These are phyloP conservation scores for Talaromyces sp. DNA, from an alignment of 2,329 filamentous ascomycete species.

Conservation along the genomic window DNA sequence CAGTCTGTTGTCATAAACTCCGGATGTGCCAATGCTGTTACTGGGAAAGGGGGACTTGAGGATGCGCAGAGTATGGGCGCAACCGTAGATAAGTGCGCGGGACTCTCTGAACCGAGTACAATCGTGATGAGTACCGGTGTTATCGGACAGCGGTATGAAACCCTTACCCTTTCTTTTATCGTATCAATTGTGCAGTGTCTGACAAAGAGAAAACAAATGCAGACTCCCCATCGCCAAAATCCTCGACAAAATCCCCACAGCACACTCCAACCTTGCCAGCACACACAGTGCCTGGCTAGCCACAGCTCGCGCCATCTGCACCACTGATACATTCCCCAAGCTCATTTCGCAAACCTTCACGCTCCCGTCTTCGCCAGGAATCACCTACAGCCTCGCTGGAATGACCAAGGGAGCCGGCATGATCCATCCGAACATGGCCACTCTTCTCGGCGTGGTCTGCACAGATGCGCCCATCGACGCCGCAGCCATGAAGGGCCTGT, in stretches of 20 bases:
- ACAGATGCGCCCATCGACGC: constrained; percentile 81
- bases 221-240: constrained; percentile 90
- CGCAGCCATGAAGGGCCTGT: constrained; percentile 59
- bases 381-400: constrained; percentile 79
- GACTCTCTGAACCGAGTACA: constrained; percentile 53
- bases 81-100: constrained; percentile 64
- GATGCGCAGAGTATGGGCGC: constrained; percentile 81
- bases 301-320: constrained; percentile 88
- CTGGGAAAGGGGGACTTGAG: constrained; percentile 79
- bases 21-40: constrained; percentile 95
- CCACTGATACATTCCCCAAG: constrained; percentile 97
- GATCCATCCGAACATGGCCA: constrained; percentile 99
- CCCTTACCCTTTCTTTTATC: background rate
- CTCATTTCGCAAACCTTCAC: constrained; percentile 78
- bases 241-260: constrained; percentile 70
- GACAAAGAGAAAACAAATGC: background rate
- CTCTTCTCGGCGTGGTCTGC: constrained; percentile 81
- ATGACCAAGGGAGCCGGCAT: constrained; percentile 98
- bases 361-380: constrained; percentile 69
- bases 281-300: constrained; percentile 81
- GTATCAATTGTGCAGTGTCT: background rate
- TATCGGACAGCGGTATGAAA: constrained; percentile 76
- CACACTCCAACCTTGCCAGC: constrained; percentile 63
- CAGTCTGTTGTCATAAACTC: constrained; percentile 87
- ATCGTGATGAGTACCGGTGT: constrained; percentile 98